These are phyloP conservation scores for Sporisorium scitamineum DNA, from an alignment of 1,284 basidiomycete genomes.

Conservation along the genomic window DNA sequence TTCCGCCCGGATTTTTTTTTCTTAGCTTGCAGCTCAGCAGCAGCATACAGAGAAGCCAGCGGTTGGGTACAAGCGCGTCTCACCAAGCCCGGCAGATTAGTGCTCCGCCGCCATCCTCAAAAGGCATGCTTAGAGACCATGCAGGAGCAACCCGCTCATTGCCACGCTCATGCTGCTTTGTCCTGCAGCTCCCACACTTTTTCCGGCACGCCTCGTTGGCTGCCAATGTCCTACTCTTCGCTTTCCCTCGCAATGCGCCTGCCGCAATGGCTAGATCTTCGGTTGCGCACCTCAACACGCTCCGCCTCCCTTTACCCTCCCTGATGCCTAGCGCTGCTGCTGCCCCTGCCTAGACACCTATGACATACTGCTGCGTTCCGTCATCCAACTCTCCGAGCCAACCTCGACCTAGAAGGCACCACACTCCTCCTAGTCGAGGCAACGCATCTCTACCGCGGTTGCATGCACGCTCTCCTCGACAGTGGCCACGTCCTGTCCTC, in stretches of 20 bases:
- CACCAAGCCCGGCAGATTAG: background rate
- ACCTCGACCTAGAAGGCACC: background rate
- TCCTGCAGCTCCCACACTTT: background rate
- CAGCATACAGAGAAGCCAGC: background rate
- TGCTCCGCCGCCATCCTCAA: constrained; percentile 2
- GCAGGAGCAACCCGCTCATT: background rate
- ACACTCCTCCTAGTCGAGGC: background rate
- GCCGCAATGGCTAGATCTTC: background rate
- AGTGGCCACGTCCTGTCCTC: background rate
- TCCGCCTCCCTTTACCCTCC: no score
- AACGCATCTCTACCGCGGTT: background rate
- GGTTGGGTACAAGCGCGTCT: constrained; percentile 3
- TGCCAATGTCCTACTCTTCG: no score
- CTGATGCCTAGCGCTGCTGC: no score
- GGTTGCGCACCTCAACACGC: no score
- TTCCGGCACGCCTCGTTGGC: background rate
- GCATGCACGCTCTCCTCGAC: background rate
- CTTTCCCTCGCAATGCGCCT: background rate
- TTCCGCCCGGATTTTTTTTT: constrained; percentile 1
- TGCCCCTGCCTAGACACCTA: no score
- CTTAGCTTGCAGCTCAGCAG: background rate
- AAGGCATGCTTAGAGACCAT: background rate
- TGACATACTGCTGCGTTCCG: background rate
- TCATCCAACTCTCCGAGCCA: background rate
- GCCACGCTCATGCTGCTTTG: no score